Evolutionary conservation across 257 asterid species (phyloP), one percentile per base, ranked within the genome.

Genomic region (Nicotiana tomentosiformis): DNA sequence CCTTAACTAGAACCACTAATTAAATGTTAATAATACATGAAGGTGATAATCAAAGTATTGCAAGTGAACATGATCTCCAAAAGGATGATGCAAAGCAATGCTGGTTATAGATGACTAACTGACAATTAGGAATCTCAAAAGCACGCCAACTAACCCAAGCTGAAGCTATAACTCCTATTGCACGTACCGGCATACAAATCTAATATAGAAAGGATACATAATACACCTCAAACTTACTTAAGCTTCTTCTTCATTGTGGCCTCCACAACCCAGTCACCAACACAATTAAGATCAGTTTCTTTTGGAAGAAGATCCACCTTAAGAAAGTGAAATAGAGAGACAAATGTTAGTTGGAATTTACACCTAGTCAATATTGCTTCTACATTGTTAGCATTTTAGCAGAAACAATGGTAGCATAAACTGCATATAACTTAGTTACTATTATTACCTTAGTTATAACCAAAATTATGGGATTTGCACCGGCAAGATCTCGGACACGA

Each of bases 241-340:
- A 94, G 90, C 90, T 93, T 96, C 92, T 96, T 96, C 91, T 93
- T 94, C 93, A 92, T 82, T 65, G 99, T 96, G 65, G 98, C 97
- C 85, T 96, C 99, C 84, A 96, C 99, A 80, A 94, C 98, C 99
- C 99, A 94, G 81, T 96, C 99, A 84, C 99, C 99, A 81, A 96
- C 86, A 89, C 98, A 94, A 83, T 96, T 93, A 82, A 96, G 77
- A 89, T 96, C 99, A 77, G 99, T 94, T 79, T 94, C 99, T 89
- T 90, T 94, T 1, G 99, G 98, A 88, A 96, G 98, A 91, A 96
- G 99, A 86, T 94, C 99, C 78, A 96, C 91, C 98, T 96, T 86
- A 66, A 89, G 82, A 77, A 78, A 85, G 23, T 67, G 68, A 35
- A 81, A 30, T 57, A 17, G 84, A 86, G 80, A 81, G 20, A 81